Evolutionary conservation across 2,329 filamentous ascomycete species (phyloP).

Genomic region (Aspergillus sp.): DNA sequence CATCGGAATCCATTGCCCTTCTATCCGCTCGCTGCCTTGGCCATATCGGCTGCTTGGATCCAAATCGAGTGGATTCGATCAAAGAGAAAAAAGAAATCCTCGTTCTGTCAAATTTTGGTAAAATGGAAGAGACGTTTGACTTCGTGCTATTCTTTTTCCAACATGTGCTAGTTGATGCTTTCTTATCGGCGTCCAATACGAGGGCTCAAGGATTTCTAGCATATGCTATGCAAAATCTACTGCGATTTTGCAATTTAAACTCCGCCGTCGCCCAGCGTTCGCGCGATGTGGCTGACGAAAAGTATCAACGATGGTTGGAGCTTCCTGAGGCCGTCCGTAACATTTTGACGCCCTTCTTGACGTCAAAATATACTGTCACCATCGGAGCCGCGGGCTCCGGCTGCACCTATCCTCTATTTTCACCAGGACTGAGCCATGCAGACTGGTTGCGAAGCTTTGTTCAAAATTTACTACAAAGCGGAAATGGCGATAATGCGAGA

Average conservation of each 20-base stretch:
- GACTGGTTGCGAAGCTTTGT: slow-evolving; percentile 81
- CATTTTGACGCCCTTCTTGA: slow-evolving; percentile 83
- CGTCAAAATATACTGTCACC: slow-evolving; percentile 75
- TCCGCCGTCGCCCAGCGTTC: slow-evolving; percentile 54
- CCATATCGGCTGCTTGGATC: slow-evolving; percentile 85
- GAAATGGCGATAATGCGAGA: slow-evolving; percentile 70
- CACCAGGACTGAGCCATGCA: slow-evolving; percentile 65
- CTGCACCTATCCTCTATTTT: slow-evolving; percentile 77
- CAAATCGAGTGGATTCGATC: slow-evolving; percentile 80
- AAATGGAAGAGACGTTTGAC: slow-evolving; percentile 73
- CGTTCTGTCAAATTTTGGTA: slow-evolving; percentile 81
- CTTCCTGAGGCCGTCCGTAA: slow-evolving; percentile 77
- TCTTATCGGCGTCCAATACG: slow-evolving; percentile 85
- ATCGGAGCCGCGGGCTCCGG: slow-evolving; percentile 55
- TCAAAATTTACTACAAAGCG: slow-evolving; percentile 76
- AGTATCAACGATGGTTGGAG: slow-evolving; percentile 72
- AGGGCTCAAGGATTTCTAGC: slow-evolving; percentile 87
- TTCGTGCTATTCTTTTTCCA: slow-evolving; percentile 86
- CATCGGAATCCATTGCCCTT: slow-evolving; percentile 65
- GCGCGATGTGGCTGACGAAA: slow-evolving; percentile 55
- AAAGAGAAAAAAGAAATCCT: slow-evolving; percentile 80
- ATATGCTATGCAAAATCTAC: slow-evolving; percentile 89
- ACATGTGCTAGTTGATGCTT: slow-evolving; percentile 84
- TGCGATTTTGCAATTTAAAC: slow-evolving; percentile 74
- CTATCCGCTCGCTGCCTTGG: slow-evolving; percentile 82